Conservation (phyloP, 2,329 filamentous ascomycete genomes). For the Pezicula carpinea region DNA sequence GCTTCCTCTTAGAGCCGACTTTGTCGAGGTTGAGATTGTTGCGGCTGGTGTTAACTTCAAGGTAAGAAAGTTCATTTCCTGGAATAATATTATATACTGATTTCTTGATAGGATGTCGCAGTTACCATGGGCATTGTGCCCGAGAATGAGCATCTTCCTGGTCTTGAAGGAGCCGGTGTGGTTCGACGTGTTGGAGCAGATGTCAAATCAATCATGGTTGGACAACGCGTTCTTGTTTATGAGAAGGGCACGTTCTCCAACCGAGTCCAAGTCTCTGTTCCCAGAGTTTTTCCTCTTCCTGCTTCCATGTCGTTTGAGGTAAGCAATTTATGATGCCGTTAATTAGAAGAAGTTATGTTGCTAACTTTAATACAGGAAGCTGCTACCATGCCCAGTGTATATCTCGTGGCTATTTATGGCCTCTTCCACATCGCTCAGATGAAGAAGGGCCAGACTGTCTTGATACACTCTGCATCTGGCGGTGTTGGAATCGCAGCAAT, state of each 20-base stretch:
- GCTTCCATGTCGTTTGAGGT: constrained; percentile 29
- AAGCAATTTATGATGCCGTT: background rate
- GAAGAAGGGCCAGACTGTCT: constrained; percentile 18
- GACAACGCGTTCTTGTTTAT: constrained; percentile 18
- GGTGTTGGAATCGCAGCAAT: constrained; percentile 30
- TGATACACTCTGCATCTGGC: constrained; percentile 29
- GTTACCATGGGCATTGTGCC: constrained; percentile 19
- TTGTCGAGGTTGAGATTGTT: constrained; percentile 18
- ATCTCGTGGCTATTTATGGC: constrained; percentile 10
- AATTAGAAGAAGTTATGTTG: no score
- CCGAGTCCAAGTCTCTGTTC: constrained; percentile 3
- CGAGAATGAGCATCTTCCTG: constrained; percentile 8
- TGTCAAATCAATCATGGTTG: constrained; percentile 14
- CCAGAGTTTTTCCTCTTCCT: constrained; percentile 29
- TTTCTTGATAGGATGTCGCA: constrained; percentile 4
- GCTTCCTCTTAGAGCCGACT: constrained; percentile 10
- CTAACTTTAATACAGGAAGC: constrained; percentile 22
- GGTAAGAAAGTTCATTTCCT: constrained; percentile 4
- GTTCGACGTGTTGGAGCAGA: constrained; percentile 20
- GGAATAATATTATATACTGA: background rate
- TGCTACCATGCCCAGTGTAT: constrained; percentile 34
- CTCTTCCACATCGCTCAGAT: constrained; percentile 12
- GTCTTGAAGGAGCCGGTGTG: constrained; percentile 25
- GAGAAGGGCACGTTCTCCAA: constrained; percentile 8
- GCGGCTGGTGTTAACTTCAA: constrained; percentile 16